Evolutionary conservation across 805 yeast species (phyloP), one percentile per base, ranked within the genome.

Genomic region (Suhomyces faveliae): DNA sequence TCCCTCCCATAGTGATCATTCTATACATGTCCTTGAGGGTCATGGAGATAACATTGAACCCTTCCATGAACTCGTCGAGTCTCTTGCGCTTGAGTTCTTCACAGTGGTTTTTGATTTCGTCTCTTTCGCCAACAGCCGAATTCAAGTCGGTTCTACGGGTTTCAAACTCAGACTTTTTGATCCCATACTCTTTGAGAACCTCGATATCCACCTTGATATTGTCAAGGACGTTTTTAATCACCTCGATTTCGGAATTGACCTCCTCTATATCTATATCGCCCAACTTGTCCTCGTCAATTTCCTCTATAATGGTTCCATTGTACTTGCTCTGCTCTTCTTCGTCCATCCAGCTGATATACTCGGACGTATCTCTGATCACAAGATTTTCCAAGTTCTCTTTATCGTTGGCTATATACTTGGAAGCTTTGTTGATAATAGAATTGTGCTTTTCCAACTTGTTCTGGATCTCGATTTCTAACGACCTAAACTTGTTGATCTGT

Each of bases 1-100:
- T 94, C 27, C 99, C 99, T 22, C 99, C 99, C 95, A 92, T 90
- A 0, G 99, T 94, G 51, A 94, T 94, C 95, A 94, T 88, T 61
- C 91, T 96, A 60, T 94, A 94, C 98, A 94, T 91, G 59, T 89
- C 97, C 64, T 92, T 94, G 54, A 94, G 77, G 5, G 96, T 87
- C 63, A 83, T 74, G 1, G 97, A 89, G 23, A 94, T 94, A 17
- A 83, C 77, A 54, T 84, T 80, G 70, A 95, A 94, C 0, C 99
- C 99, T 52, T 80, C 81, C 96, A 90, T 90, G 61, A 94, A 94
- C 64, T 94, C 97, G 52, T 84, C 90, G 46, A 87, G 74, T 45
- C 98, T 74, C 50, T 77, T 81, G 47, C 85, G 80, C 62, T 85
- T 85, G 55, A 89, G 71, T 12, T 80, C 85, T 58, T 88, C 96